Percentiles rank a stretch among this genome's conserved stretches.
Conservation (phyloP, 768 basidiomycete genomes). For the Galerina marginata region DNA sequence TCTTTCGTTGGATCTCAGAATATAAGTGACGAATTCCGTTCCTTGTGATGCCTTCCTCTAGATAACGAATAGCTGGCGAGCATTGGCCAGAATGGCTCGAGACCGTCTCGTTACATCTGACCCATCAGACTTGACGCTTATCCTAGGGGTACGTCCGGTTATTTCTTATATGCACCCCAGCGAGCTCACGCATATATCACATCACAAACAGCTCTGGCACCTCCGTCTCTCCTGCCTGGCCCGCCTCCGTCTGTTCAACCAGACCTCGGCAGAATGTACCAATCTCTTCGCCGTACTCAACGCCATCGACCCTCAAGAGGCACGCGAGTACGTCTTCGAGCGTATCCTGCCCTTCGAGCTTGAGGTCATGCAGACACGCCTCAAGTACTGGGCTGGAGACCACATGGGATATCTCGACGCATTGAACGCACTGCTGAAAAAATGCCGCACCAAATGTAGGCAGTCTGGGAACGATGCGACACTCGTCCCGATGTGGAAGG, state of each 20-base stretch:
- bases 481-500: conserved; percentile 76
- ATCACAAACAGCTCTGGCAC: conserved; percentile 72
- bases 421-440: conserved; percentile 62
- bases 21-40: conserved; percentile 5
- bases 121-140: conserved; percentile 66
- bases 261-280: conserved; percentile 83
- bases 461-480: conserved; percentile 40
- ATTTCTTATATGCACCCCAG: background rate
- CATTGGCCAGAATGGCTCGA: conserved; percentile 82
- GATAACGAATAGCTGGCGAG: conserved; percentile 91
- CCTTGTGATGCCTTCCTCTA: conserved; percentile 31
- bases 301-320: conserved; percentile 54
- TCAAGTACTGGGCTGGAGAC: conserved; percentile 85
- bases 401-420: conserved; percentile 81
- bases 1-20: conserved; percentile 6
- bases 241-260: conserved; percentile 84
- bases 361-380: conserved; percentile 73
- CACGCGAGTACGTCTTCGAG: conserved; percentile 65
- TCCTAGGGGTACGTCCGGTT: conserved; percentile 63
- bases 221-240: conserved; percentile 80
- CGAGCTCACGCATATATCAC: background rate
- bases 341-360: conserved; percentile 63
- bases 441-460: conserved; percentile 61
- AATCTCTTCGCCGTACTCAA: conserved; percentile 79
- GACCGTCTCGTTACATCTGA: conserved; percentile 75